These are phyloP conservation scores for Diaporthe sp. DNA, from an alignment of 2,329 filamentous ascomycete genomes.

Conservation along the genomic window DNA sequence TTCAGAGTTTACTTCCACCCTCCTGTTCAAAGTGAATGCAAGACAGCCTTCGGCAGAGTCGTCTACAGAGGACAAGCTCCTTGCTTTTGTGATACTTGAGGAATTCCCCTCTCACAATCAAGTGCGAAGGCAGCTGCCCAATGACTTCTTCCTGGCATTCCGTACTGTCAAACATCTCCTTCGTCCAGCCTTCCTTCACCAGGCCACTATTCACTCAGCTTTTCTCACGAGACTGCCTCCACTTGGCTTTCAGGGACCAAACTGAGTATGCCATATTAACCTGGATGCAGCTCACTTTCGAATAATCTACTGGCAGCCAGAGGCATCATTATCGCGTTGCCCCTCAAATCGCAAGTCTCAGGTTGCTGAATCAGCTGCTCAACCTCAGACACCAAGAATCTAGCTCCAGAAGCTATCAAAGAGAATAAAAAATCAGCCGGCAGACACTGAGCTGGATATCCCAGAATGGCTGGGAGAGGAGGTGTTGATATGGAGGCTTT, in stretches of 20 bases:
- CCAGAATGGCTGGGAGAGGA: constrained; percentile 52
- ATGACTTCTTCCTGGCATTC: background rate
- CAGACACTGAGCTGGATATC: background rate
- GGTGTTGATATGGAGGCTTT: constrained; percentile 73
- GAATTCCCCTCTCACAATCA: background rate
- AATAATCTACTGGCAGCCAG: constrained; percentile 31
- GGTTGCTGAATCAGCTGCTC: constrained; percentile 34
- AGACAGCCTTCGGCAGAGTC: background rate
- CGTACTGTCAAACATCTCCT: background rate
- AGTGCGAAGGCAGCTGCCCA: background rate
- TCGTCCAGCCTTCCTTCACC: background rate
- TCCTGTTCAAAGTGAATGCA: background rate
- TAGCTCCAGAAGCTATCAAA: background rate
- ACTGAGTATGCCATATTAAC: constrained; percentile 19
- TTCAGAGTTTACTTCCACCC: background rate
- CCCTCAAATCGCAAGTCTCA: constrained; percentile 6
- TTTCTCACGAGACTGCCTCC: background rate
- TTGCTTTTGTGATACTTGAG: background rate
- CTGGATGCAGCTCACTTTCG: constrained; percentile 22
- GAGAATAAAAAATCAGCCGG: background rate
- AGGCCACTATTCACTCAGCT: background rate
- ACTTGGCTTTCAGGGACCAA: background rate
- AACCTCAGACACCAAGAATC: background rate
- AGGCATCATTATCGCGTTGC: constrained; percentile 10
- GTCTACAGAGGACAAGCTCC: background rate